Evolutionary conservation across 2,329 filamentous ascomycete species (phyloP), one percentile per base, ranked within the genome.

Genomic region (Colletotrichum noveboracense): DNA sequence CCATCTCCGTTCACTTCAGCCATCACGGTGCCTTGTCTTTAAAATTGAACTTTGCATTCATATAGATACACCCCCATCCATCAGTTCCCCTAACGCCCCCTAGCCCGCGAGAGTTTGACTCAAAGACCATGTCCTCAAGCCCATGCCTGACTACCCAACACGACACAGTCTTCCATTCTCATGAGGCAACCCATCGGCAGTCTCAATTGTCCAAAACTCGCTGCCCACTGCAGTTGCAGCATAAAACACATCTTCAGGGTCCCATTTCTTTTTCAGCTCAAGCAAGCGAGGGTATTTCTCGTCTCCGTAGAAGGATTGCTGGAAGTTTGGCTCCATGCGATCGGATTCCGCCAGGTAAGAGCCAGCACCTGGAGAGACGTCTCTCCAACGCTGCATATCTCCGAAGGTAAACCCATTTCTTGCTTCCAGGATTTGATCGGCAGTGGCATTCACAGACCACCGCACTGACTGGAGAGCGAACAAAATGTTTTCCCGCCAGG

Each of bases 401-500:
- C 80, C 81, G 48, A 79, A 76, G 8, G 80, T 82, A 61, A 84
- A 77, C 65, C 78, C 81, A 38, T 82, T 71, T 62, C 82, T 81
- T 1, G 78, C 70, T 18, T 76, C 60, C 24, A 66, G 4, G 13
- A 77, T 73, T 34, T 73, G 58, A 5, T 66, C 70, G 10, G 55
- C 13, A 4, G 76, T 71, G 14, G 76, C 74, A 28, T 71, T 56
- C 8, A 34, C 18, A 7, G 70, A 65, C 76, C 76, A 76, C 7
- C 58, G 28, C 10, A 60, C 69, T 2, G 65, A 68, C 76, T 79
- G 77, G 75, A 86, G 85, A 52, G 78, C 78, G 66, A 83, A 83
- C 79, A 86, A 78, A 24, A 81, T 79, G 9, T 84, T 83, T 0
- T 83, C 82, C 24, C 88, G 82, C 87, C 88, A 90, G 0, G 87